A percentile compares a stretch with the other conserved stretches of the same genome.
These are phyloP conservation scores for Purshia tridentata DNA, from an alignment of 306 rosid species.

Conservation along the genomic window DNA sequence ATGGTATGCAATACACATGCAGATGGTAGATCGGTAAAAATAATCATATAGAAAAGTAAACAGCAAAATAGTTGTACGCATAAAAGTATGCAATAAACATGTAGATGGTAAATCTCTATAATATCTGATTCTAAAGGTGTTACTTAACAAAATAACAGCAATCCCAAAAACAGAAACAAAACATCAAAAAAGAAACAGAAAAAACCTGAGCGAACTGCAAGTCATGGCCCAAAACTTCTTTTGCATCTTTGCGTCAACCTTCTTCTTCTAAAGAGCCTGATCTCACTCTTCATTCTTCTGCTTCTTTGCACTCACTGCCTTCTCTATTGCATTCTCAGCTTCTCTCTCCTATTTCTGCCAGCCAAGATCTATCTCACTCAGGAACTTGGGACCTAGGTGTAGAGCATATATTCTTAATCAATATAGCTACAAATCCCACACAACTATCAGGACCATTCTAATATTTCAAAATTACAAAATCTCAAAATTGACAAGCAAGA, in stretches of 20 bases:
- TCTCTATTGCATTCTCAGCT: slow-evolving; percentile 50
- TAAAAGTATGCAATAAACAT: background rate
- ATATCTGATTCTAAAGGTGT: background rate
- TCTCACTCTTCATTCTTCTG: slow-evolving; percentile 54
- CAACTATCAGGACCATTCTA: too few relatives aligned
- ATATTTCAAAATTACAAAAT: too few relatives aligned
- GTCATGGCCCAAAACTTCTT: slow-evolving; percentile 80
- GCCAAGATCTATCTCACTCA: too few relatives aligned
- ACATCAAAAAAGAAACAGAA: background rate
- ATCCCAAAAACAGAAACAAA: background rate
- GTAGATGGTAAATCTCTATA: background rate
- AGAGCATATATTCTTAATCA: too few relatives aligned
- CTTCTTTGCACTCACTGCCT: slow-evolving; percentile 59
- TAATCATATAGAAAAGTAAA: background rate
- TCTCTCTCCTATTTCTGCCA: too few relatives aligned
- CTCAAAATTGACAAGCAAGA: too few relatives aligned
- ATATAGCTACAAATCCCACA: too few relatives aligned
- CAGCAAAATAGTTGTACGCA: background rate
- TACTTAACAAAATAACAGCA: background rate
- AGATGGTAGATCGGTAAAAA: slow-evolving; percentile 9
- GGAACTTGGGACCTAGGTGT: too few relatives aligned
- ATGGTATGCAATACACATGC: slow-evolving; percentile 4
- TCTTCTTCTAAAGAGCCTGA: slow-evolving; percentile 52
- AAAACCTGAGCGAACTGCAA: slow-evolving; percentile 81
- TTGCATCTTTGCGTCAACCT: slow-evolving; percentile 43